Evolutionary conservation across 2,329 filamentous ascomycete genomes (phyloP), one percentile per base, ranked within the genome.

Genomic region (Pseudodiploospora longispora): DNA sequence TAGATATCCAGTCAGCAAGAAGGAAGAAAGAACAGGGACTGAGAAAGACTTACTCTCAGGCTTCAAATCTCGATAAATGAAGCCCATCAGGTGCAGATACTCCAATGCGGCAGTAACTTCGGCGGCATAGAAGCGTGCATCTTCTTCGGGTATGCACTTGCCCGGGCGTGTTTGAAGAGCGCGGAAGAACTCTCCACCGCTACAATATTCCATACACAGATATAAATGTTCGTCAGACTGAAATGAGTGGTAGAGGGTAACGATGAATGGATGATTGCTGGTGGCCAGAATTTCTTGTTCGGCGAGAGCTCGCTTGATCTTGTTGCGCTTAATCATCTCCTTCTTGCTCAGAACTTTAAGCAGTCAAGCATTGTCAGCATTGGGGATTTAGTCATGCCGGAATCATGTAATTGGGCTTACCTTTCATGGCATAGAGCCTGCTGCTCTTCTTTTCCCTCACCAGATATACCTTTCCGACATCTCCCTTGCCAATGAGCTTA

Each of bases 261-360:
- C 93, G 61, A 98, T 98, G 65, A 98, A 98, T 0, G 93, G 93
- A 59, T 98, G 93, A 57, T 98, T 98, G 73, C 91, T 97, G 36
- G 93, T 98, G 6, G 93, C 93, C 43, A 98, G 73, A 52, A 98
- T 98, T 66, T 98, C 93, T 63, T 97, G 93, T 68, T 98, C 93
- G 33, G 93, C 93, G 55, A 98, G 75, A 10, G 93, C 93, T 61
- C 93, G 82, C 77, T 98, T 98, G 71, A 98, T 98, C 77, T 98
- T 98, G 75, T 98, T 98, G 47, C 93, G 85, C 73, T 98, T 98
- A 68, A 98, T 98, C 93, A 98, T 98, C 67, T 98, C 93, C 74
- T 97, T 96, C 70, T 98, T 98, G 76, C 90, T 97, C 66, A 98
- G 64, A 5, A 98, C 93, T 97, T 60, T 30, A 37, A 43, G 39